Percentiles rank a stretch among this genome's conserved stretches.
Evolutionary conservation across 2,329 filamentous ascomycete species (phyloP).

Genomic region (Fusarium ambrosium): DNA sequence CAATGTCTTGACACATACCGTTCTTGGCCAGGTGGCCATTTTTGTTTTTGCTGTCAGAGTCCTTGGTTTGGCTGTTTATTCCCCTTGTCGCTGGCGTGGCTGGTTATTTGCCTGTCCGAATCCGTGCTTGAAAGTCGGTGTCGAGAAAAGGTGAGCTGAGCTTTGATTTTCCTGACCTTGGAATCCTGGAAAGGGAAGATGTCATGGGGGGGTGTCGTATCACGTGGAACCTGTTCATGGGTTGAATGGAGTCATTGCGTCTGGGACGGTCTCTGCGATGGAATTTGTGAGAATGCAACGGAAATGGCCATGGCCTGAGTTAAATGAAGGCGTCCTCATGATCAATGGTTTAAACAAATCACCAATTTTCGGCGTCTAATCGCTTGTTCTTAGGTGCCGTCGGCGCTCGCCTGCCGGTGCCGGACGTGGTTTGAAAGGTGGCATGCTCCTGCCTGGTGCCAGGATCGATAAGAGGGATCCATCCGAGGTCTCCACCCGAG

Average conservation of each 20-base stretch:
- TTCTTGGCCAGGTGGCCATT: background rate
- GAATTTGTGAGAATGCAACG: background rate
- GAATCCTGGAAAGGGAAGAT: conserved; percentile 19
- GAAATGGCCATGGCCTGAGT: conserved; percentile 8
- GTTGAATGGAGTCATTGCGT: conserved; percentile 29
- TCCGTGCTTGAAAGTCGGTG: conserved; percentile 42
- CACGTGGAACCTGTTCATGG: conserved; percentile 36
- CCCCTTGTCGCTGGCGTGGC: conserved; percentile 15
- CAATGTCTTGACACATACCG: conserved; percentile 39
- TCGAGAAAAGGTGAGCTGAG: conserved; percentile 26
- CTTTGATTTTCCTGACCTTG: conserved; percentile 24
- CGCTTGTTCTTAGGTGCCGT: conserved; percentile 9
- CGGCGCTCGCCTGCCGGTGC: conserved; percentile 36
- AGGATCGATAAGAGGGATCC: conserved; percentile 41
- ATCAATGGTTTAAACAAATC: conserved; percentile 34
- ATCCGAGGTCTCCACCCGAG: conserved; percentile 42
- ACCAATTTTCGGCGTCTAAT: conserved; percentile 29
- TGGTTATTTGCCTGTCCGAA: conserved; percentile 18
- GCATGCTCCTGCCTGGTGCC: conserved; percentile 42
- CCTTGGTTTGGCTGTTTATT: conserved; percentile 11
- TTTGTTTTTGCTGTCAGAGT: background rate
- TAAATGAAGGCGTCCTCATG: conserved; percentile 25
- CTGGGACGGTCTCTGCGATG: conserved; percentile 12
- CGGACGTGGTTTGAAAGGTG: conserved; percentile 41
- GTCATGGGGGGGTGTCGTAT: conserved; percentile 22